Base-by-base conservation (phyloP, 371 early-diverging fungal species). In the Batkoa obscura region DNA sequence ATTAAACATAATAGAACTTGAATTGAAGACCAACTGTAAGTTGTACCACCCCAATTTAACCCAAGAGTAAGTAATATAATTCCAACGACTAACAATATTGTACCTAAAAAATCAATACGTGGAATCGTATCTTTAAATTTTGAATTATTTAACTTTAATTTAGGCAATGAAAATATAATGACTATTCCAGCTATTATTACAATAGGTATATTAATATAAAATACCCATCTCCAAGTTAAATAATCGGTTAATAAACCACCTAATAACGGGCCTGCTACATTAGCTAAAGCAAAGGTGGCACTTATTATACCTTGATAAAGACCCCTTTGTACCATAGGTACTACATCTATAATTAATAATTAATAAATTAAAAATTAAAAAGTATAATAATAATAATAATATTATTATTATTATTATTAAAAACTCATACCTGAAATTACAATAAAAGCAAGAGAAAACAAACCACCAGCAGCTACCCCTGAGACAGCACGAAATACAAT, bases 391-490 rank as follows among this genome's bases (percentile, higher is more conserved):
- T 23, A 23, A 23, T 23, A 23, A 23, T 23, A 23, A 0, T 23
- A 23, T 23, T 23, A 23, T 23, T 23, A 23, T 23, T 23, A 23
- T 23, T 23, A 23, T 23, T 23, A 23, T 23, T 23, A 23, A 23
- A 23, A 23, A 23, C 23, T 23, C 5, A 51, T 17, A 51, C 38
- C 66, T 5, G 64, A 61, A 43, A 78, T 67, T 46, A 74, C 71
- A 58, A 75, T 71, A 59, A 75, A 61, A 57, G 70, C 66, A 51
- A 65, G 49, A 15, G 70, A 59, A 49, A 73, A 62, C 43, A 76
- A 63, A 30, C 68, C 68, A 32, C 83, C 86, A n/a, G 81, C 75
- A n/a, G 81, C 83, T 10, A 80, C 58, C 23, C 85, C 85, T n/a
- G 76, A 71, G 32, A 80, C 60, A 5, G 74, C 81, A 39, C 85